Evolutionary conservation across 2,329 filamentous ascomycete species (phyloP), one percentile per base, ranked within the genome.

Genomic region (Rhinocladiella similis): DNA sequence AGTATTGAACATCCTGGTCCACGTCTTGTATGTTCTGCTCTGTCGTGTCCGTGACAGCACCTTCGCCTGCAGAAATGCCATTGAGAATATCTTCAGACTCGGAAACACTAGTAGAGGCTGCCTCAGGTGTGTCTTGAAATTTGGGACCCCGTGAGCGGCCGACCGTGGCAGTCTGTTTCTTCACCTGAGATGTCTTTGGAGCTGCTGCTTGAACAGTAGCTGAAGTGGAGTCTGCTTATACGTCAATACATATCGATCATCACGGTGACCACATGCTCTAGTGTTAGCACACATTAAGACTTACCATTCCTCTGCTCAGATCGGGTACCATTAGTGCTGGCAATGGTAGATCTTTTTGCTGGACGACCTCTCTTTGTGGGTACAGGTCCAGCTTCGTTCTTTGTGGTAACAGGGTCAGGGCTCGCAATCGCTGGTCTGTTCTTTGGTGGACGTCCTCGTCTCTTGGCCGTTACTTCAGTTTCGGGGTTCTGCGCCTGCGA

Each of bases 1-100:
- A 92, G 72, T 88, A 91, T 72, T 79, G 78, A 45, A 69, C 71
- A 16, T 66, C 64, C 14, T 65, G 56, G 16, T 65, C 57, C 5
- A 57, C 47, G 5, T 45, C 29, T 25, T 54, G 56, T 9, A 51
- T 38, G 10, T 60, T 52, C 3, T 50, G 47, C 16, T 14, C 20
- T 20, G 55, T 50, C 20, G 56, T 27, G 27, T 53, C 63, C 3
- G 3, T 16, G 25, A 56, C 43, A 22, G 63, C 49, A 19, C 54
- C n/a, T 20, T 66, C 62, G 20, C 16, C 36, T 38, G 47, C 43
- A 13, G 25, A 14, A 10, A 41, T 41, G 42, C 27, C 51, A 20
- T 56, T 18, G n/a, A 46, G 27, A n/a, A 14, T 25, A 29, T 59
- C 50, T n/a, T 22, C 47, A 18, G 43, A 46, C n/a, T 52, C 51